Conservation (phyloP, 2,329 filamentous ascomycete species). For the Ophiostoma piceae region DNA sequence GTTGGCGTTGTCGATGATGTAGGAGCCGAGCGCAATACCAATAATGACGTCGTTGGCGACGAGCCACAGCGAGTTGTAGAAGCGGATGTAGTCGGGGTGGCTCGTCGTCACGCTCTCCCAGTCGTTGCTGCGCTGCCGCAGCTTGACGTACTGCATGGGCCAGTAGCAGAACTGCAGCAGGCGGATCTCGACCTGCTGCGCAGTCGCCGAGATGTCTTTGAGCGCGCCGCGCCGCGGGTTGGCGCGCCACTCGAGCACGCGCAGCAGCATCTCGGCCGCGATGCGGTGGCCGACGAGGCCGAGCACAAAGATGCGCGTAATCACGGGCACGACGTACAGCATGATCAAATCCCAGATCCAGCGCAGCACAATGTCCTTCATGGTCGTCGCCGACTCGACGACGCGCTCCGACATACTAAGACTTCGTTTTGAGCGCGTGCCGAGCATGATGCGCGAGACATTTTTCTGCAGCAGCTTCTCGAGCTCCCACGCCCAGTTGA, state of each 20-base stretch:
- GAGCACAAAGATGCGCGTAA: conserved; percentile 68
- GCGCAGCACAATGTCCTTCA: conserved; percentile 68
- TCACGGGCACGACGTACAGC: conserved; percentile 71
- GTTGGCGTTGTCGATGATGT: conserved; percentile 89
- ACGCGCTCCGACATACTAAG: conserved; percentile 92
- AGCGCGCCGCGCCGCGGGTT: conserved; percentile 74
- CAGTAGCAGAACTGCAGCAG: conserved; percentile 98
- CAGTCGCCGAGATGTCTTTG: conserved; percentile 93
- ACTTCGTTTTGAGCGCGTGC: conserved; percentile 71
- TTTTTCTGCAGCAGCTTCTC: conserved; percentile 83
- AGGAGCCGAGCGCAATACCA: conserved; percentile 90
- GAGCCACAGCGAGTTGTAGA: conserved; percentile 98
- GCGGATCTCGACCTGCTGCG: conserved; percentile 94
- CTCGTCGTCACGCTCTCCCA: conserved; percentile 95
- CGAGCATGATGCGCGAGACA: conserved; percentile 62
- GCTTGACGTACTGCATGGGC: conserved; percentile 91
- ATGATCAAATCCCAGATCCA: conserved; percentile 66
- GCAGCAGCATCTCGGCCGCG: conserved; percentile 71
- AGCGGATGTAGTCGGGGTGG: conserved; percentile 96
- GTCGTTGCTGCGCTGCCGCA: conserved; percentile 82
- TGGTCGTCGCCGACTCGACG: conserved; percentile 83
- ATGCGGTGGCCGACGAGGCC: conserved; percentile 74
- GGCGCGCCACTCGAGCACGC: conserved; percentile 77
- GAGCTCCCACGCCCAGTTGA: conserved; percentile 93
- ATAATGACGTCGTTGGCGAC: conserved; percentile 99